Evolutionary conservation across 78 protist genomes (phyloP), one percentile per base, ranked within the genome.

Genomic region (Dictyostelium brefeldianum): DNA sequence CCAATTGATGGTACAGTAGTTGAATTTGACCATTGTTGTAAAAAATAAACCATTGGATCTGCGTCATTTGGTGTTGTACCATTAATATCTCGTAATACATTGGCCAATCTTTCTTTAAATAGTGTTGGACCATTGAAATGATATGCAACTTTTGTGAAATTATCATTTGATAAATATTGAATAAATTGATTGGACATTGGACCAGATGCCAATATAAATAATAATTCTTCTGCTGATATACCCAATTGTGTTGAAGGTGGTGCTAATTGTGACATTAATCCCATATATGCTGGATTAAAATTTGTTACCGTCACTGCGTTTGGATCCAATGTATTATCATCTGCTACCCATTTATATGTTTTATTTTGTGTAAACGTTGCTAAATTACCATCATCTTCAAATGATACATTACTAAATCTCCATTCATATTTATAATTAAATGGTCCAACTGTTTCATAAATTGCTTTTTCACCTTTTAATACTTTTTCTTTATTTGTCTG

Each of bases 401-500:
- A 85, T 10, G 69, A 27, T 59, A 85, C 92, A 48, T 85, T 31
- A 15, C n/a, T 18, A n/a, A 74, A 74, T 11, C 22, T 46, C 92
- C 92, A 85, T 22, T 75, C 20, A 36, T 85, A 85, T 48, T 29
- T 53, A 48, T 85, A 85, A 53, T 85, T 85, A 17, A 85, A 67
- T 74, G 92, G 92, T 57, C 92, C 92, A 59, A 85, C 22, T 47
- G 46, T 46, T 17, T 54, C 22, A 59, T 41, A 85, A 20, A 15
- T 85, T 73, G 82, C 43, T 14, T 25, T 59, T 22, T 48, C 59
- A n/a, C 83, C 83, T 15, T 43, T 31, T 14, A 85, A 10, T 22
- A 85, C 82, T 25, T 85, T 57, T 14, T 36, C 51, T 59, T 75
- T 78, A 48, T 85, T 85, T 8, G 92, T 85, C 92, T 85, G 18